These are phyloP conservation scores for Aspergillus sp. DNA, from an alignment of 2,329 filamentous ascomycete genomes.

Conservation along the genomic window DNA sequence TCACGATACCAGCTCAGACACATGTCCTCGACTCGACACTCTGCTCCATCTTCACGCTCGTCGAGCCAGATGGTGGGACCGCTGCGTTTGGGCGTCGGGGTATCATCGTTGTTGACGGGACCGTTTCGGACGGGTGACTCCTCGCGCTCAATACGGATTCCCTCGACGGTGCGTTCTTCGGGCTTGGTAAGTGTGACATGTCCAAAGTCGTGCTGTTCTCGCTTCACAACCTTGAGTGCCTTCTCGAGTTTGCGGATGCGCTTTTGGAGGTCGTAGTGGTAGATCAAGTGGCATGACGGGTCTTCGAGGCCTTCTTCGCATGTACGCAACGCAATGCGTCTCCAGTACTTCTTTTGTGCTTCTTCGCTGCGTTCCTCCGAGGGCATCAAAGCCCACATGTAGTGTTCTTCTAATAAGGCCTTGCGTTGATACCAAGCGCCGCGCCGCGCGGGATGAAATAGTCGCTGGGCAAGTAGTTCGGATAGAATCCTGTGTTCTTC, in stretches of 20 bases:
- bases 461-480: conserved; percentile 76
- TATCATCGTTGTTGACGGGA: conserved; percentile 16
- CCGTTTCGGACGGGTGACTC: conserved; percentile 40
- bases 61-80: conserved; percentile 84
- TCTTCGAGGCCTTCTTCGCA: conserved; percentile 89
- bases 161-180: conserved; percentile 73
- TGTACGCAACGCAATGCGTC: conserved; percentile 72
- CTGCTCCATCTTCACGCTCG: conserved; percentile 65
- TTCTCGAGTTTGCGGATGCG: conserved; percentile 90
- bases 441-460: conserved; percentile 83
- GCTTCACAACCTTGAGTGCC: conserved; percentile 77
- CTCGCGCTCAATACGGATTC: conserved; percentile 74
- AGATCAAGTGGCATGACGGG: conserved; percentile 84
- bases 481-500: conserved; percentile 75
- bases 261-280: conserved; percentile 93
- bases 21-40: conserved; percentile 93
- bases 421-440: conserved; percentile 97
- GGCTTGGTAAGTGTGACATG: conserved; percentile 81
- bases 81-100: conserved; percentile 33
- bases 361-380: conserved; percentile 56
- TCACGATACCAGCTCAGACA: conserved; percentile 83
- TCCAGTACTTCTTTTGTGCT: conserved; percentile 81
- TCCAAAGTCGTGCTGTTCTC: conserved; percentile 89
- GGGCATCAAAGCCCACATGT: conserved; percentile 72
- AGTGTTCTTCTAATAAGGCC: conserved; percentile 91